These are phyloP conservation scores for Corchorus olitorius DNA, from an alignment of 345 rosid species.

Conservation along the genomic window DNA sequence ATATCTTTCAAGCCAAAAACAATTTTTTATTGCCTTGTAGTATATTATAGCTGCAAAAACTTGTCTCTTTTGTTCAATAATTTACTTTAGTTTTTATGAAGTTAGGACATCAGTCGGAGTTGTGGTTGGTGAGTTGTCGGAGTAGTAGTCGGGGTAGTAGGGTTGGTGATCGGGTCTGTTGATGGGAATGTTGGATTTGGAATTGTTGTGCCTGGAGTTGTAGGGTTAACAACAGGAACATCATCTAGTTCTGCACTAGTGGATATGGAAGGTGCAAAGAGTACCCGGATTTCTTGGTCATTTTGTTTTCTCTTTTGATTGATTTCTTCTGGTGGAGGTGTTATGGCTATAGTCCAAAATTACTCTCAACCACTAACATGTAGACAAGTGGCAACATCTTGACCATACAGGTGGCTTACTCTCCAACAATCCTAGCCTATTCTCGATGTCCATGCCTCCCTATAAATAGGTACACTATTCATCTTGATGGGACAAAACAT, in stretches of 20 bases:
- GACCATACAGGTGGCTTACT: too few relatives aligned
- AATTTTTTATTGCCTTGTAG: too few relatives aligned
- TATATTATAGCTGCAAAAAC: too few relatives aligned
- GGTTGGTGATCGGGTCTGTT: slow-evolving; percentile 3
- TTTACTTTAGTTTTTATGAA: background rate
- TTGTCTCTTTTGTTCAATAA: background rate
- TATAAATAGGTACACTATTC: too few relatives aligned
- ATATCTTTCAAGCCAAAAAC: background rate
- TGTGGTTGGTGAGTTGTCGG: slow-evolving; percentile 31
- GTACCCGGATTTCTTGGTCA: slow-evolving; percentile 31
- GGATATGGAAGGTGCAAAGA: slow-evolving; percentile 29
- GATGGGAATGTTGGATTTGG: slow-evolving; percentile 48
- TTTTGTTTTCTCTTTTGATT: slow-evolving; percentile 25
- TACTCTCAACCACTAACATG: too few relatives aligned
- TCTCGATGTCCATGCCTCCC: too few relatives aligned
- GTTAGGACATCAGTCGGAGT: background rate
- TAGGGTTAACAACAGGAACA: slow-evolving; percentile 75
- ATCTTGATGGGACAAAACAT: too few relatives aligned
- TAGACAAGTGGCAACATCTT: too few relatives aligned
- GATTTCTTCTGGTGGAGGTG: slow-evolving; percentile 34
- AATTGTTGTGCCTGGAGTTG: slow-evolving; percentile 61
- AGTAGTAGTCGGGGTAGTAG: slow-evolving; percentile 27
- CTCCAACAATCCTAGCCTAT: too few relatives aligned
- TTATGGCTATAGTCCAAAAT: too few relatives aligned
- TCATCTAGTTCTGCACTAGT: slow-evolving; percentile 34